These are phyloP conservation scores for Kodamaea jinghongensis DNA, from an alignment of 805 yeast species.

Conservation along the genomic window DNA sequence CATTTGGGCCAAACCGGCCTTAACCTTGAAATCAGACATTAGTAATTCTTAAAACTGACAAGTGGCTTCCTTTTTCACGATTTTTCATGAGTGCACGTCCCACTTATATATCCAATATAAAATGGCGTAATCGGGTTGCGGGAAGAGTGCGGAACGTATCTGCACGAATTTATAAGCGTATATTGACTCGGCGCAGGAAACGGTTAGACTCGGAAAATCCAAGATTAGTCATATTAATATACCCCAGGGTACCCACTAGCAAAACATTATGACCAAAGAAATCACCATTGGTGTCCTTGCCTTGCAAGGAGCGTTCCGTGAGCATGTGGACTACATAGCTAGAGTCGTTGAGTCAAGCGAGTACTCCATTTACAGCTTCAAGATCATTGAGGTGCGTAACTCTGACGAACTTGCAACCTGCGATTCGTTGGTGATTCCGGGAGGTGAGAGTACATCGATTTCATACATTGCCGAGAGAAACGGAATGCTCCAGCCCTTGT, in stretches of 20 bases:
- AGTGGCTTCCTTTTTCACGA: background rate
- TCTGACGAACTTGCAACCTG: conserved; percentile 48
- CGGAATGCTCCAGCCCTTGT: conserved; percentile 53
- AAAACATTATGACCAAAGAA: conserved; percentile 1
- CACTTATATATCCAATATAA: no score
- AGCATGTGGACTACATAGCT: conserved; percentile 56
- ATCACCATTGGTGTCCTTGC: conserved; percentile 64
- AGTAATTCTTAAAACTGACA: no score
- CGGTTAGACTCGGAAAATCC: background rate
- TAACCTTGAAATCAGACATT: conserved; percentile 48
- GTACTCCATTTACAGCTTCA: conserved; percentile 28
- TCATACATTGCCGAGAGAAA: conserved; percentile 69
- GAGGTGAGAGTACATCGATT: conserved; percentile 70
- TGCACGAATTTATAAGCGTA: background rate
- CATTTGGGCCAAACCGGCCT: conserved; percentile 84
- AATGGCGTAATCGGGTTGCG: no score
- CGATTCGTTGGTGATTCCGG: conserved; percentile 66
- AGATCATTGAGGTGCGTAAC: conserved; percentile 41
- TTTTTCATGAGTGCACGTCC: no score
- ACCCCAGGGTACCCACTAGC: background rate
- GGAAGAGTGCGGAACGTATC: background rate
- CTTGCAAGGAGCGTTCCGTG: conserved; percentile 75
- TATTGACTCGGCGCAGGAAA: background rate
- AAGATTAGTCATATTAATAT: background rate
- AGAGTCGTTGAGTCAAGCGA: conserved; percentile 22